These are phyloP conservation scores for Sporothrix euskadiensis DNA, from an alignment of 2,329 filamentous ascomycete species.

Conservation along the genomic window DNA sequence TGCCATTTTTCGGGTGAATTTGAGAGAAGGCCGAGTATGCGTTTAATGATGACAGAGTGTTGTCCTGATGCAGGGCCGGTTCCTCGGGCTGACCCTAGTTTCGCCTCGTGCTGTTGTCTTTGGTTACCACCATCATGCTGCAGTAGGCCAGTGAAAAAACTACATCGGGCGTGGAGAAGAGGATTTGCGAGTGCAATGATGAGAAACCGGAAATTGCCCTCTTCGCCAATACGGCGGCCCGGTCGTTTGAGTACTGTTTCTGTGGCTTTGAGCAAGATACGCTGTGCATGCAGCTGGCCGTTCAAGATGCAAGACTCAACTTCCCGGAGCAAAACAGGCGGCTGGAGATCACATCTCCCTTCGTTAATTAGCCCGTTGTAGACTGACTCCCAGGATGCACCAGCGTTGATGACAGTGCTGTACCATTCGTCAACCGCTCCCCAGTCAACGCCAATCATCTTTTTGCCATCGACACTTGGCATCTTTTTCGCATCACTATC, in stretches of 20 bases:
- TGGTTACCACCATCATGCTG: conserved; percentile 34
- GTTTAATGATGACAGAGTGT: conserved; percentile 82
- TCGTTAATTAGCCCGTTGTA: conserved; percentile 55
- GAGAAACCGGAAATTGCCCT: conserved; percentile 73
- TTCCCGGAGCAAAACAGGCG: conserved; percentile 41
- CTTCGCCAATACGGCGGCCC: conserved; percentile 64
- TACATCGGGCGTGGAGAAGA: conserved; percentile 57
- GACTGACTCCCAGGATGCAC: conserved; percentile 62
- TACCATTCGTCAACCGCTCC: conserved; percentile 72
- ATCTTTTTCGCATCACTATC: not conserved
- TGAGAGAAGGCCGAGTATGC: conserved; percentile 76
- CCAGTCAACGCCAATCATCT: conserved; percentile 71
- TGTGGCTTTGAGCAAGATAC: conserved; percentile 71
- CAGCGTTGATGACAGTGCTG: conserved; percentile 65
- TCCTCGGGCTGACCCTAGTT: conserved; percentile 35
- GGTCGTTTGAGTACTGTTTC: conserved; percentile 81
- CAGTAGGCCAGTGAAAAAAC: conserved; percentile 45
- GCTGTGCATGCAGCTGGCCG: conserved; percentile 69
- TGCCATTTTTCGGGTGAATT: conserved; percentile 76
- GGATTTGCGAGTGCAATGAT: conserved; percentile 79
- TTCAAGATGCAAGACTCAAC: conserved; percentile 52
- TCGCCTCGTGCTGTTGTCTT: not conserved
- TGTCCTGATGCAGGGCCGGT: conserved; percentile 58
- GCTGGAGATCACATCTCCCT: conserved; percentile 39
- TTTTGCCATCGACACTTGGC: conserved; percentile 43